Conservation (phyloP, 768 basidiomycete genomes). For the Polyporus arcularius region DNA sequence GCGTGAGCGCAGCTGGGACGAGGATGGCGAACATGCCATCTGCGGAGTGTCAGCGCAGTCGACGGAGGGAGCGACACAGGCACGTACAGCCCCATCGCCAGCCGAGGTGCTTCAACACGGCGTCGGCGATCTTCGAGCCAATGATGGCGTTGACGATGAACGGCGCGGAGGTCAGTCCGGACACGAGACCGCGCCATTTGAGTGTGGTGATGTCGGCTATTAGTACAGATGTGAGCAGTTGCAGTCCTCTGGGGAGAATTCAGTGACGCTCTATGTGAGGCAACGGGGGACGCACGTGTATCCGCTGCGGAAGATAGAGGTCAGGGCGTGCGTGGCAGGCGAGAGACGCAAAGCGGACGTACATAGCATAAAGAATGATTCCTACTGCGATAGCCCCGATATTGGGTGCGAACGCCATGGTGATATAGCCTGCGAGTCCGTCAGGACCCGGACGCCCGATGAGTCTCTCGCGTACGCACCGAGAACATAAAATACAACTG, state of each 20-base stretch:
- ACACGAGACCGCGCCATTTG: conserved; percentile 40
- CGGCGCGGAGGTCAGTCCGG: conserved; percentile 46
- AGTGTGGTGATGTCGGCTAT: conserved; percentile 33
- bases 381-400: conserved; percentile 32
- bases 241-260: conserved; percentile 48
- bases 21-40: conserved; percentile 36
- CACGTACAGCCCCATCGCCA: conserved; percentile 69
- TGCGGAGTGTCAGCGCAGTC: background rate
- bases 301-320: conserved; percentile 42
- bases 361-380: conserved; percentile 60
- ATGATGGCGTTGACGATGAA: conserved; percentile 66
- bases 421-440: conserved; percentile 33
- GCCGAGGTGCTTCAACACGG: conserved; percentile 43
- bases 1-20: conserved; percentile 23
- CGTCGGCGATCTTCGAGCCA: conserved; percentile 54
- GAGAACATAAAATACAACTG: conserved; percentile 43
- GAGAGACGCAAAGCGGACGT: conserved; percentile 25
- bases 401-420: conserved; percentile 29
- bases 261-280: conserved; percentile 5
- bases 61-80: background rate
- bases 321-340: conserved; percentile 25
- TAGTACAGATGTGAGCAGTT: conserved; percentile 55
- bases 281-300: no score
- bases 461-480: conserved; percentile 28
- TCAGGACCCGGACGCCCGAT: conserved; percentile 20